phyloP scores from a whole-genome alignment of 2,329 filamentous ascomycete species.

The Verticillium nonalfalfae region DNA sequence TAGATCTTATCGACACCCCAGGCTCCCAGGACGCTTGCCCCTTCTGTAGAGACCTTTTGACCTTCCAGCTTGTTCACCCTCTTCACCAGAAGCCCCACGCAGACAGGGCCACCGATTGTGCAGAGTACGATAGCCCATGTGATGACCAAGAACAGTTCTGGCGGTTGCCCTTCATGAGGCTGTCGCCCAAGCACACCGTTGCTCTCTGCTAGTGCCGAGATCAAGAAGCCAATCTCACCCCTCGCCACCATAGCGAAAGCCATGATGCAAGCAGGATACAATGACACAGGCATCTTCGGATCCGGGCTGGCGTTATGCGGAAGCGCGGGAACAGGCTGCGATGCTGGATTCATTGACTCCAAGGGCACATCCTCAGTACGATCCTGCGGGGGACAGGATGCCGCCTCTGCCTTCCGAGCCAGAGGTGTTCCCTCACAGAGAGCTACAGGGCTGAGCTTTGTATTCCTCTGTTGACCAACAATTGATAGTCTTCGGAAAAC shows the following conservation, averaged over 20 bases:
- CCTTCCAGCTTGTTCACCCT: constrained; percentile 27
- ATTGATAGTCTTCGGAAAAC: background rate
- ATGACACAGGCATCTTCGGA: constrained; percentile 46
- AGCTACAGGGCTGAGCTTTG: constrained; percentile 4
- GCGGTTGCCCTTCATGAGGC: background rate
- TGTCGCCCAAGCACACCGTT: constrained; percentile 32
- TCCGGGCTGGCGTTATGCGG: constrained; percentile 8
- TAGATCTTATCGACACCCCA: constrained; percentile 1
- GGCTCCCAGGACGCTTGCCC: constrained; percentile 6
- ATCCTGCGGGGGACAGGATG: background rate
- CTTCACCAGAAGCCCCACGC: constrained; percentile 38
- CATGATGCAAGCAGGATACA: constrained; percentile 62
- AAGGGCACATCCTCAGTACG: background rate
- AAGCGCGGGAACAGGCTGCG: too few species aligned
- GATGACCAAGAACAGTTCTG: constrained; percentile 42
- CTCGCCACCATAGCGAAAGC: constrained; percentile 65
- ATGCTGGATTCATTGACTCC: background rate
- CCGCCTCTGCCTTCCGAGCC: background rate
- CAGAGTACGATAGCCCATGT: constrained; percentile 51
- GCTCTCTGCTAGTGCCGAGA: constrained; percentile 60
- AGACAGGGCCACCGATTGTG: constrained; percentile 44
- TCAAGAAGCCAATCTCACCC: constrained; percentile 76
- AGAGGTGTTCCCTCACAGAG: constrained; percentile 1
- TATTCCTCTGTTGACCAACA: background rate
- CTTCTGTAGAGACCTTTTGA: background rate